Conservation (phyloP, 2,329 filamentous ascomycete genomes). For the Macrophomina tecta region DNA sequence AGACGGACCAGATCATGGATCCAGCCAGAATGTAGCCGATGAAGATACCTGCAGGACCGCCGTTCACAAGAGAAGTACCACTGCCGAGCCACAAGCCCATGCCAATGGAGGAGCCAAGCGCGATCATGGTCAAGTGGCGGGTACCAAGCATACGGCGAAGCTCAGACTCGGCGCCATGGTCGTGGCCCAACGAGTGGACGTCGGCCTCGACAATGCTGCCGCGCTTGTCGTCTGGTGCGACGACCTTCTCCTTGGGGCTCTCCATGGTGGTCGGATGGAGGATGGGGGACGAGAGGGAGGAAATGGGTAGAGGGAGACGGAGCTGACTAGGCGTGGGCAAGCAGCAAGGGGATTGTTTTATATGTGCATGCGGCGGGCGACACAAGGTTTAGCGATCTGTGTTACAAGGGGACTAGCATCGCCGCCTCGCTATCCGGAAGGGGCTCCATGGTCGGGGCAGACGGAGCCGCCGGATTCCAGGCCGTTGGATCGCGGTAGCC, state of each 20-base stretch:
- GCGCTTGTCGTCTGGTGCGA: constrained; percentile 14
- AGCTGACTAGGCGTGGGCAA: not conserved
- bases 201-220: constrained; percentile 21
- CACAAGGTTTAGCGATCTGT: constrained; percentile 8
- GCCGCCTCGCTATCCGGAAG: not conserved
- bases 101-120: constrained; percentile 51
- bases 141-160: constrained; percentile 50
- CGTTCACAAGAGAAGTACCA: constrained; percentile 49
- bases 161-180: constrained; percentile 41
- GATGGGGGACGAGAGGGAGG: not conserved
- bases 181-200: constrained; percentile 25
- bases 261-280: constrained; percentile 17
- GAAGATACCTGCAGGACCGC: constrained; percentile 53
- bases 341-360: constrained; percentile 15
- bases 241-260: constrained; percentile 19
- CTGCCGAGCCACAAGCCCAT: constrained; percentile 57
- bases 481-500: constrained; percentile 4
- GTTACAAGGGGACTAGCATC: not conserved
- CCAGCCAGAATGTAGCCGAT: constrained; percentile 52
- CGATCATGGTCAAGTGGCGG: constrained; percentile 49
- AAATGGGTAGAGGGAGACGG: constrained; percentile 9
- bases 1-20: constrained; percentile 52
- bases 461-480: constrained; percentile 7
- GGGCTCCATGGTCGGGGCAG: not conserved
- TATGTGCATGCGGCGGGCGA: constrained; percentile 1